Evolutionary conservation across 768 basidiomycete genomes (phyloP), one percentile per base, ranked within the genome.

Genomic region (Suillus decipiens): DNA sequence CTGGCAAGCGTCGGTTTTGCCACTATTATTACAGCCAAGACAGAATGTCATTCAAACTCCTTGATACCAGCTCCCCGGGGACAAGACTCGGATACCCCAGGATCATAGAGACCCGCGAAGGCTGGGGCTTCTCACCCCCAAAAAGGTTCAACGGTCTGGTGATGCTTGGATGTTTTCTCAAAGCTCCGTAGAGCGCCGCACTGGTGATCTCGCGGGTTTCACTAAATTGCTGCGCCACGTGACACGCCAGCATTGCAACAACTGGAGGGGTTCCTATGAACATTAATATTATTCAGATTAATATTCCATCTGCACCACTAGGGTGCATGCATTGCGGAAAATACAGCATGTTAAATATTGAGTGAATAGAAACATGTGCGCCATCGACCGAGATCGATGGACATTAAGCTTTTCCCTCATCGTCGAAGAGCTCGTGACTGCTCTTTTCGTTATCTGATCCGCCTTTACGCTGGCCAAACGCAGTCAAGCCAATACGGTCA

Each of bases 401-500:
- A 19, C 10, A 19, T 53, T 36, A 65, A 47, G 57, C 62, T 59
- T 62, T 68, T 65, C 67, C 62, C 66, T 70, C 74, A 62, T 65
- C 57, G 31, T 64, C 53, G 55, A 62, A 66, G 17, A 57, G 59
- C 48, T 73, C 66, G 19, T 64, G 63, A 28, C 61, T 66, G 28
- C 61, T 64, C 66, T 72, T 64, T 34, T 64, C 68, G 43, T 34
- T 31, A 28, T 56, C 62, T 31, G 68, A 33, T 54, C 55, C 69
- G 64, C 67, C 34, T 59, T 67, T 53, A 64, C 61, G 60, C 28
- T 57, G 60, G 22, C 34, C 55, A 69, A 77, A 79, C 19, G 69
- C 68, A 63, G 78, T 76, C 34, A 93, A 81, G 5, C 90, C 90
- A 64, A 93, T 85, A 39, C 86, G 83, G 65, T 80, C 79, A 68